Conservation (phyloP, 805 yeast species). For the Ogataea thermomethanolica region DNA sequence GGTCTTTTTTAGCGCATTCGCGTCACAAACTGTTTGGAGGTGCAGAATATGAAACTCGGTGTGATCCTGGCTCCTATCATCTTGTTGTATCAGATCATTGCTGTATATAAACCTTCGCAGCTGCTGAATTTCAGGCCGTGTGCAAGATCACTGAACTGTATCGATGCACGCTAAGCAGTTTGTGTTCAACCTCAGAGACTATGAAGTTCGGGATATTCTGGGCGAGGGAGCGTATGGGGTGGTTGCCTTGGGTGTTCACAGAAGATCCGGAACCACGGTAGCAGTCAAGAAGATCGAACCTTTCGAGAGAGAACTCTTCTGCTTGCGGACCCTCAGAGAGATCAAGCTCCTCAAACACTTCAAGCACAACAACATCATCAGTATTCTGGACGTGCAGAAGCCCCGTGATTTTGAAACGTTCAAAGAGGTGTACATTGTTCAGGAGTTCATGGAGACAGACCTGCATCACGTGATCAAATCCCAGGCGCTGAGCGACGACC, state of each 20-base stretch:
- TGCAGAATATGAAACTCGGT: constrained; percentile 8
- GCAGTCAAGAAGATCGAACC: constrained; percentile 80
- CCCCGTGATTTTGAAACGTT: constrained; percentile 58
- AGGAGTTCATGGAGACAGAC: constrained; percentile 77
- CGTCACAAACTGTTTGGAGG: not conserved
- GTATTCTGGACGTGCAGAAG: constrained; percentile 61
- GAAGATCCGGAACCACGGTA: constrained; percentile 54
- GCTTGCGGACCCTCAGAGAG: constrained; percentile 69
- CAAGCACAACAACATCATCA: constrained; percentile 70
- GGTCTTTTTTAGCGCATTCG: not conserved
- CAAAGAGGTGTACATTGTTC: constrained; percentile 70
- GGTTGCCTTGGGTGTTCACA: constrained; percentile 66
- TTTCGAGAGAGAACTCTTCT: constrained; percentile 59
- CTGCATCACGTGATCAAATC: constrained; percentile 58
- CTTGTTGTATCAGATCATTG: constrained; percentile 10
- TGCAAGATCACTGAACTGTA: too few species aligned
- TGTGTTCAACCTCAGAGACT: constrained; percentile 61
- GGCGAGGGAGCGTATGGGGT: constrained; percentile 86
- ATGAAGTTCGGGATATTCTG: constrained; percentile 54
- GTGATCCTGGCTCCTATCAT: not conserved
- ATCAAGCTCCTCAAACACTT: constrained; percentile 62
- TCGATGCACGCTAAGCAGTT: constrained; percentile 38
- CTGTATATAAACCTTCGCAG: constrained; percentile 6
- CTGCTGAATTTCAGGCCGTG: too few species aligned
- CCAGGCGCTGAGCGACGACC: constrained; percentile 59